Conservation (phyloP, 1,284 basidiomycete species). For the Jaminaea rosea region DNA sequence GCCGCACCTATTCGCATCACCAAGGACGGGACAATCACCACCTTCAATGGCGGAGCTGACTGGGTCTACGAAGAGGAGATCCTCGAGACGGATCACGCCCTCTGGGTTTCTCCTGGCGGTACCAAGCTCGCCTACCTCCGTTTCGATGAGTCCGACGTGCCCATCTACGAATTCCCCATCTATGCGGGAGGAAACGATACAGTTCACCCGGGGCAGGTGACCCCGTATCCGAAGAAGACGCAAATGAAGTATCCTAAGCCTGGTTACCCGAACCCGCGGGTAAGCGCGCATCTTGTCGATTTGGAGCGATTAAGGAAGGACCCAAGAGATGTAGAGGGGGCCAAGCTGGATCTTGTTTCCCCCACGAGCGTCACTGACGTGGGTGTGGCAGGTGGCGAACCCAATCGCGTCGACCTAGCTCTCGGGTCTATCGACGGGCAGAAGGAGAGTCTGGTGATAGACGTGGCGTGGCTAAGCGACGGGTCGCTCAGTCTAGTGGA, state of each 20-base stretch:
- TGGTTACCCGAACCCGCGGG: constrained; percentile 79
- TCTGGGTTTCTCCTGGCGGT: constrained; percentile 69
- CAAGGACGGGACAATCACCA: constrained; percentile 64
- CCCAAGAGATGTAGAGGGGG: constrained; percentile 2
- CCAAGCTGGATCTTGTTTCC: constrained; percentile 11
- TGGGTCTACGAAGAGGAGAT: constrained; percentile 57
- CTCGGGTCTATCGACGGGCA: constrained; percentile 60
- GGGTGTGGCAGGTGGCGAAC: constrained; percentile 44
- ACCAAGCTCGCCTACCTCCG: constrained; percentile 71
- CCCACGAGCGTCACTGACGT: constrained; percentile 16
- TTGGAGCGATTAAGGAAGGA: constrained; percentile 7
- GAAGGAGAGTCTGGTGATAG: constrained; percentile 57
- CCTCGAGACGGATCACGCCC: constrained; percentile 61
- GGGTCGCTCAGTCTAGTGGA: constrained; percentile 73
- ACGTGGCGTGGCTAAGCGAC: constrained; percentile 77
- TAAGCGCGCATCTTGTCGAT: constrained; percentile 61
- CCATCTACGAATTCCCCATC: constrained; percentile 74
- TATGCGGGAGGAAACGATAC: constrained; percentile 51
- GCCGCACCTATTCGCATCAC: constrained; percentile 74
- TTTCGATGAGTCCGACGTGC: constrained; percentile 79
- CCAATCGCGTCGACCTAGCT: constrained; percentile 48
- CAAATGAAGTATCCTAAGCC: constrained; percentile 55
- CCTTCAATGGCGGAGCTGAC: constrained; percentile 90
- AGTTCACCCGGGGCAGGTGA: constrained; percentile 4
- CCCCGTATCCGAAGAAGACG: constrained; percentile 24